Conservation (phyloP, 176 grass and related monocot species). For the Rhynchospora breviuscula region DNA sequence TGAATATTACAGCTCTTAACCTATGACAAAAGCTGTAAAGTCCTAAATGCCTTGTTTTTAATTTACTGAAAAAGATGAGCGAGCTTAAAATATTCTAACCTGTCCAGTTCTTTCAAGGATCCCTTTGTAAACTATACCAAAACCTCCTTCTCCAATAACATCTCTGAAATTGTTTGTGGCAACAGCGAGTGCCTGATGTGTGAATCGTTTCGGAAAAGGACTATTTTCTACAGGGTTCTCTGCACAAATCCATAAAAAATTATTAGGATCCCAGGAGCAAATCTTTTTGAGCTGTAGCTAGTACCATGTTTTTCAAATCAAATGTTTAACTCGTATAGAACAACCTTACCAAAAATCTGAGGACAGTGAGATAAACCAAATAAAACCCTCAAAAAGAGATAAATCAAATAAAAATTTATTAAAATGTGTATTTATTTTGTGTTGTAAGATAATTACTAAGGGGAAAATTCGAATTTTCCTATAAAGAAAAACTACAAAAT, state of each 20-base stretch:
- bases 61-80: not conserved
- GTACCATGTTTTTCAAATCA: not conserved
- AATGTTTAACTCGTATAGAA: not conserved
- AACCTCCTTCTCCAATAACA: slow-evolving; percentile 87
- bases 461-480: not conserved
- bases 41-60: not conserved
- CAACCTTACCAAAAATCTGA: not conserved
- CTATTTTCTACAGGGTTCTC: slow-evolving; percentile 34
- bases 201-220: slow-evolving; percentile 46
- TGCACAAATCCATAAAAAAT: slow-evolving; percentile 19
- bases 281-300: slow-evolving; percentile 10
- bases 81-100: slow-evolving; percentile 25
- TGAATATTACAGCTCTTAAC: not conserved
- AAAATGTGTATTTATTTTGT: not conserved
- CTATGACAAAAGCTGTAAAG: not conserved
- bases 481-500: not conserved
- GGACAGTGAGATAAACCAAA: not conserved
- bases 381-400: not conserved
- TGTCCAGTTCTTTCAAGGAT: slow-evolving; percentile 55
- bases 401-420: not conserved
- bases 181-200: slow-evolving; percentile 58
- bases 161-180: slow-evolving; percentile 79
- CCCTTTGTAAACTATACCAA: slow-evolving; percentile 78
- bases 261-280: not conserved
- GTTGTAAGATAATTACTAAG: not conserved